Percentiles rank a stretch among this genome's conserved stretches.
Evolutionary conservation across 352 stramenopile genomes (phyloP).

Genomic region (Globisporangium splendens): DNA sequence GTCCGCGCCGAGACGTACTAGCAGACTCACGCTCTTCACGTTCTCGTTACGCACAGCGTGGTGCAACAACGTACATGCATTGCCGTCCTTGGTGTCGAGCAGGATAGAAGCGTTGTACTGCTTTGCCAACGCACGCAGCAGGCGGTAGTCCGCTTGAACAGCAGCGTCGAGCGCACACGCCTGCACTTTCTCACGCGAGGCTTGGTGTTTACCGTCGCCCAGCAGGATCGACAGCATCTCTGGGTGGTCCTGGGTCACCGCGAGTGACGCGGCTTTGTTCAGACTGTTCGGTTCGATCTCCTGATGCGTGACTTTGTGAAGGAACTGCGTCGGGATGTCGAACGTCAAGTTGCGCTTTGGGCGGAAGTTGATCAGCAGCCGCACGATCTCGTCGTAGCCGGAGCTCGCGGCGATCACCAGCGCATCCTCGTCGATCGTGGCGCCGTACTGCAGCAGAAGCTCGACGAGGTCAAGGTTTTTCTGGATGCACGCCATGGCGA

Average conservation of each 20-base stretch:
- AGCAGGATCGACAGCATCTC: conserved; percentile 44
- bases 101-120: conserved; percentile 41
- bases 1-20: conserved; percentile 61
- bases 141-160: conserved; percentile 37
- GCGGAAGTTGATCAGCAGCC: conserved; percentile 26
- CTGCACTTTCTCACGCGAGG: conserved; percentile 28
- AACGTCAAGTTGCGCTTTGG: conserved; percentile 18
- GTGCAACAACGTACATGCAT: conserved; percentile 61
- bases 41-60: conserved; percentile 49
- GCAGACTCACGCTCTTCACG: conserved; percentile 48
- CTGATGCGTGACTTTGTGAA: conserved; percentile 16
- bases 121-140: conserved; percentile 53
- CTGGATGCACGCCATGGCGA: conserved; percentile 48
- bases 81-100: conserved; percentile 36
- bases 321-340: conserved; percentile 22
- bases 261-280: conserved; percentile 43
- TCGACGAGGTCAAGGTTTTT: conserved; percentile 45
- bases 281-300: conserved; percentile 32
- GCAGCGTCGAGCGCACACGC: conserved; percentile 49
- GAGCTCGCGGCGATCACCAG: conserved; percentile 39
- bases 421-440: conserved; percentile 54
- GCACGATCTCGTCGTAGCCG: conserved; percentile 40
- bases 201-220: conserved; percentile 36
- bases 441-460: conserved; percentile 60
- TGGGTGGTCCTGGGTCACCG: conserved; percentile 38